phyloP scores from a whole-genome alignment of 192 early-diverging fungal species.

The Dissophora ornata region DNA sequence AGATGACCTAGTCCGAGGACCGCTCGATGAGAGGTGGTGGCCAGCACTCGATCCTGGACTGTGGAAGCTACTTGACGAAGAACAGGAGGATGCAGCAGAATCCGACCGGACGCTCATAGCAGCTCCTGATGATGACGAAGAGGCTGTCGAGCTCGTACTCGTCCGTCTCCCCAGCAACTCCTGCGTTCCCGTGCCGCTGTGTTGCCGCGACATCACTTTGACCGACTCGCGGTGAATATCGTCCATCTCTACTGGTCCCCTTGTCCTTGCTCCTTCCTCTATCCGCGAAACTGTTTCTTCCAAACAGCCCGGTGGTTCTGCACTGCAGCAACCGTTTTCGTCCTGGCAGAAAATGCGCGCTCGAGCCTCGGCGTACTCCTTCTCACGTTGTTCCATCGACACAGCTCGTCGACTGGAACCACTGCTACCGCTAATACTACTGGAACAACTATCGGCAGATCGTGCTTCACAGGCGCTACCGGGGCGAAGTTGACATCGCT shows the following conservation, averaged over 20 bases:
- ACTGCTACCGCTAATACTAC: background rate
- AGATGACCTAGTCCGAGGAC: too few species aligned
- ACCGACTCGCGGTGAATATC: too few species aligned
- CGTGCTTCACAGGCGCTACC: conserved; percentile 21
- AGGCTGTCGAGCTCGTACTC: conserved; percentile 15
- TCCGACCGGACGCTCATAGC: conserved; percentile 8
- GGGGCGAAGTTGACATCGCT: conserved; percentile 30
- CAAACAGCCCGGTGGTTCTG: background rate
- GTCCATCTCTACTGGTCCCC: too few species aligned
- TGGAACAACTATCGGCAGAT: background rate
- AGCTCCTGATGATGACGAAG: conserved; percentile 14
- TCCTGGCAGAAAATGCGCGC: conserved; percentile 71
- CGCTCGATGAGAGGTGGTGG: too few species aligned
- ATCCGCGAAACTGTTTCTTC: too few species aligned
- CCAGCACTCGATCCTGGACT: conserved; percentile 5
- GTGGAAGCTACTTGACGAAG: background rate
- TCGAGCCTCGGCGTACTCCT: conserved; percentile 73
- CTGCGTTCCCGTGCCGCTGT: background rate
- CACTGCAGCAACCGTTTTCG: background rate
- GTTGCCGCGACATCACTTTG: too few species aligned
- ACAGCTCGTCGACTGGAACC: conserved; percentile 50
- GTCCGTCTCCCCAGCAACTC: background rate
- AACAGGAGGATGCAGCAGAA: background rate
- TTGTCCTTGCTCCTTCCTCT: too few species aligned
- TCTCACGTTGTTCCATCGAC: conserved; percentile 72